These are phyloP conservation scores for Aspergillus jensenii DNA, from an alignment of 2,329 filamentous ascomycete genomes.

Conservation along the genomic window DNA sequence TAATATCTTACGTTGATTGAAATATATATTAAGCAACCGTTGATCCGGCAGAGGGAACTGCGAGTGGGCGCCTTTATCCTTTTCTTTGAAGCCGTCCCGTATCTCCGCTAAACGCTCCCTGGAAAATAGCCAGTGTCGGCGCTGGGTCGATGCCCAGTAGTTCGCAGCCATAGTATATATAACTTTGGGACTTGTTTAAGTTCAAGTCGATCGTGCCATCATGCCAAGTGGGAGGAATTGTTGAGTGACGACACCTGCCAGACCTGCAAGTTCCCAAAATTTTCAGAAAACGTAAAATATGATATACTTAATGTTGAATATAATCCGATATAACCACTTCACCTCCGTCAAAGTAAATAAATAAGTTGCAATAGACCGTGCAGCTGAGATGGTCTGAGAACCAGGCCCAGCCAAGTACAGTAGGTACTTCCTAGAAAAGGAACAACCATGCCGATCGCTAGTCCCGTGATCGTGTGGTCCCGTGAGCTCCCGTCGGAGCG, in stretches of 20 bases:
- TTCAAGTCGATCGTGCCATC: conserved; percentile 11
- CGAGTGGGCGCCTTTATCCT: conserved; percentile 70
- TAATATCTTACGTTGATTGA: conserved; percentile 72
- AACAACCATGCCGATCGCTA: conserved; percentile 32
- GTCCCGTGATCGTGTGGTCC: conserved; percentile 26
- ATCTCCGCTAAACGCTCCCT: conserved; percentile 74
- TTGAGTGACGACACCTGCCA: neutral
- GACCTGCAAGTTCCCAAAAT: neutral
- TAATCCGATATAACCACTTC: neutral
- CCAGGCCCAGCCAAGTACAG: neutral
- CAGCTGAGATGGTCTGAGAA: neutral
- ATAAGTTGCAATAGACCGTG: neutral
- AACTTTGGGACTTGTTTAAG: neutral
- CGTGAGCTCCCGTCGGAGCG: too few species aligned
- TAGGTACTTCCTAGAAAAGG: conserved; percentile 24
- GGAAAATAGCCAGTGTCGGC: conserved; percentile 85
- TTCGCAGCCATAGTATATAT: conserved; percentile 76
- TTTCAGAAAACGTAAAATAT: neutral
- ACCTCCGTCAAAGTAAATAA: neutral
- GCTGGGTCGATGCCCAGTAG: conserved; percentile 95
- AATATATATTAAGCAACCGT: conserved; percentile 84
- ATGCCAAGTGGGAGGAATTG: neutral
- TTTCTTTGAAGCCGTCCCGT: conserved; percentile 74
- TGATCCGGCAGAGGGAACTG: conserved; percentile 80
- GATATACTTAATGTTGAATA: neutral